These are phyloP conservation scores for Intubia oerlemansii DNA, from an alignment of 2,329 filamentous ascomycete genomes.

Conservation along the genomic window DNA sequence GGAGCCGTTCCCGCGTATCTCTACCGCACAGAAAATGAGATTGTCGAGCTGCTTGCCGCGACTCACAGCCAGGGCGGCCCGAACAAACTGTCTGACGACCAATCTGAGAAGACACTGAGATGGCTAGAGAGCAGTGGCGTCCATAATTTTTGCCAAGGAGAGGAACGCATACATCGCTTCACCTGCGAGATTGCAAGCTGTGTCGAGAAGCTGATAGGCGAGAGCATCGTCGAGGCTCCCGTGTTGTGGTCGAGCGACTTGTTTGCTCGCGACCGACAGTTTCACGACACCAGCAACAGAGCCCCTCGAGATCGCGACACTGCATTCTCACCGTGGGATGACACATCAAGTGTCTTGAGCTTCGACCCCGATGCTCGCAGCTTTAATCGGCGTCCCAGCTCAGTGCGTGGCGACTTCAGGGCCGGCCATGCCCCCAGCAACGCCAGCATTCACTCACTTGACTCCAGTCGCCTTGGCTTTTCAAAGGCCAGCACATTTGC, in stretches of 20 bases:
- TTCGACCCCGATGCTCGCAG: constrained; percentile 25
- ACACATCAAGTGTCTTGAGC: constrained; percentile 30
- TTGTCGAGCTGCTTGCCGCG: constrained; percentile 73
- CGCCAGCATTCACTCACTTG: constrained; percentile 46
- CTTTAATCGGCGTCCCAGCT: constrained; percentile 16
- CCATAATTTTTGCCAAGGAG: constrained; percentile 84
- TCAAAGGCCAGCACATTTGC: constrained; percentile 34
- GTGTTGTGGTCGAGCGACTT: constrained; percentile 86
- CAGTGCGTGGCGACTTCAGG: too few species aligned
- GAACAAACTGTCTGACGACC: constrained; percentile 91
- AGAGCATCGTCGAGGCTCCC: constrained; percentile 64
- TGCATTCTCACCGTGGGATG: too few species aligned
- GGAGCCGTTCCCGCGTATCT: too few species aligned
- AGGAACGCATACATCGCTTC: constrained; percentile 87
- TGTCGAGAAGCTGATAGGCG: constrained; percentile 66
- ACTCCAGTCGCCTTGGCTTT: constrained; percentile 41
- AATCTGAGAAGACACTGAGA: constrained; percentile 61
- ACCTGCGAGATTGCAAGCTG: constrained; percentile 77
- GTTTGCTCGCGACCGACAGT: constrained; percentile 54
- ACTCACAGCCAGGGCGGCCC: constrained; percentile 67
- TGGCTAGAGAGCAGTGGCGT: constrained; percentile 71
- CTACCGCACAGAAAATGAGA: constrained; percentile 62
- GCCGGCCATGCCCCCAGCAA: constrained; percentile 34
- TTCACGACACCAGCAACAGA: constrained; percentile 23
- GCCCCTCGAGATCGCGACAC: too few species aligned